phyloP scores from a whole-genome alignment of 2,329 filamentous ascomycete genomes.

The Lithohypha guttulata region DNA sequence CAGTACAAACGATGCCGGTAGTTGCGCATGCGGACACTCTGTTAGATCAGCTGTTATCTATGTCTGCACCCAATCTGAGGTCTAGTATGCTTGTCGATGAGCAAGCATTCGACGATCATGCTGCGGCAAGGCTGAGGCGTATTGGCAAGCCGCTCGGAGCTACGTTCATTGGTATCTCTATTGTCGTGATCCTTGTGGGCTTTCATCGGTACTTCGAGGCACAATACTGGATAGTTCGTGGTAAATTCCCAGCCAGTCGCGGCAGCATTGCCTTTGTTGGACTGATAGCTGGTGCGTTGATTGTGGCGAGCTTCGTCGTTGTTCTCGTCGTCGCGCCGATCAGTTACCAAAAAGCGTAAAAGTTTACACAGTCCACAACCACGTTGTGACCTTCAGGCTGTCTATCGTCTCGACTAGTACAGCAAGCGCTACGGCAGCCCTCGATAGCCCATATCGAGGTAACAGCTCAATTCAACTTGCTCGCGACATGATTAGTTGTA shows the following conservation, averaged over 20 bases:
- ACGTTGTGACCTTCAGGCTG: no score
- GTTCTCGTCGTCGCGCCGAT: constrained; percentile 45
- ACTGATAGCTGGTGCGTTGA: constrained; percentile 44
- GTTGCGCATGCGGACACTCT: constrained; percentile 11
- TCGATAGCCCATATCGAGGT: no score
- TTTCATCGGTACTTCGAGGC: constrained; percentile 58
- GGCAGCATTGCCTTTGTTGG: constrained; percentile 51
- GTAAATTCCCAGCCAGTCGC: constrained; percentile 54
- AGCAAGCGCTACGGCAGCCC: no score
- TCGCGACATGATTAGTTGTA: no score
- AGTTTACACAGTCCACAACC: no score
- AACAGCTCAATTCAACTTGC: no score
- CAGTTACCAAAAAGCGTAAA: constrained; percentile 34
- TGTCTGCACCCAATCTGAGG: constrained; percentile 19
- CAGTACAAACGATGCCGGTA: constrained; percentile 10
- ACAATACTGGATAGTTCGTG: constrained; percentile 56
- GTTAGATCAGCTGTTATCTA: constrained; percentile 19
- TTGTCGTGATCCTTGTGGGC: constrained; percentile 50
- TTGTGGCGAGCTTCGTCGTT: constrained; percentile 49
- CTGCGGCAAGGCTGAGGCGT: constrained; percentile 32
- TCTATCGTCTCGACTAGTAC: no score
- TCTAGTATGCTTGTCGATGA: constrained; percentile 12
- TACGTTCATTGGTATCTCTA: constrained; percentile 52
- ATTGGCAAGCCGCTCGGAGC: constrained; percentile 53
- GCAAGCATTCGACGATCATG: constrained; percentile 20